Percentiles rank a stretch among this genome's conserved stretches.
These are phyloP conservation scores for Phellopilus nigrolimitatus DNA, from an alignment of 1,284 basidiomycete genomes.

Conservation along the genomic window DNA sequence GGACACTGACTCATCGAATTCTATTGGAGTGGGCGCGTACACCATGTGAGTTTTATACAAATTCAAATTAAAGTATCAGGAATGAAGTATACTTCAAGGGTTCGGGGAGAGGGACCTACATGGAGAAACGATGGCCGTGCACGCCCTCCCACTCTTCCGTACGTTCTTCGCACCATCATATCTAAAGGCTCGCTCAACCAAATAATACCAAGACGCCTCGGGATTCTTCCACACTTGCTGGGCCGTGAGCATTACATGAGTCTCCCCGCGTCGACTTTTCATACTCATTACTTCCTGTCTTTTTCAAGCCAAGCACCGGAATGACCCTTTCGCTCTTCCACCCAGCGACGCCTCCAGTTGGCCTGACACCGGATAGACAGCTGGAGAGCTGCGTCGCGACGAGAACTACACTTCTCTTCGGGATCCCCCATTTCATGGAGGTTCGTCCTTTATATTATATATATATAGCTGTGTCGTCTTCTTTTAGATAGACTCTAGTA, in stretches of 20 bases:
- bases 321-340: constrained; percentile 2
- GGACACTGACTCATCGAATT: constrained; percentile 10
- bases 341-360: constrained; percentile 1
- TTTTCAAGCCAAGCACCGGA: constrained; percentile 1
- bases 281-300: background rate
- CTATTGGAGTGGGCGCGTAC: constrained; percentile 6
- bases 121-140: constrained; percentile 7
- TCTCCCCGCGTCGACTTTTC: background rate
- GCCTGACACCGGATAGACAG: constrained; percentile 1
- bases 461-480: background rate
- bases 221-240: constrained; percentile 13
- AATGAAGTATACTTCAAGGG: background rate
- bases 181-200: too few relatives aligned
- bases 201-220: constrained; percentile 3
- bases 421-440: constrained; percentile 7
- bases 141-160: constrained; percentile 17
- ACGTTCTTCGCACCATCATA: too few relatives aligned
- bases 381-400: constrained; percentile 4
- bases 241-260: background rate
- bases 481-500: too few relatives aligned
- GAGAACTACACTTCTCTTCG: constrained; percentile 1
- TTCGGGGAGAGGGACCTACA: constrained; percentile 6
- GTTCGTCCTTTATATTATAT: background rate
- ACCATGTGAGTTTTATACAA: background rate
- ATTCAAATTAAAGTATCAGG: too few relatives aligned